A percentile compares a stretch with the other conserved stretches of the same genome.
phyloP scores from a whole-genome alignment of 148 eudicot species.

The Dysphania ambrosioides region DNA sequence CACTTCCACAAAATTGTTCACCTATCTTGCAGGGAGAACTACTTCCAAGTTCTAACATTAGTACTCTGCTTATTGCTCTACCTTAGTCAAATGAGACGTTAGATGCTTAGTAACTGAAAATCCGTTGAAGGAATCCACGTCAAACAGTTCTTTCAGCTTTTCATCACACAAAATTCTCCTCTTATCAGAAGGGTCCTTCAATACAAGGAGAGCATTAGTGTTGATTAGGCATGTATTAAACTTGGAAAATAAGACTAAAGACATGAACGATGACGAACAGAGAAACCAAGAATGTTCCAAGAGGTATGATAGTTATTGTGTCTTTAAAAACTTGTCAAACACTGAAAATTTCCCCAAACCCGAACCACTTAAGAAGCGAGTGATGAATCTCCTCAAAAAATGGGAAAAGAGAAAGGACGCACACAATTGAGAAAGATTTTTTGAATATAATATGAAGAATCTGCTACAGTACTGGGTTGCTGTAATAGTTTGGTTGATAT shows the following conservation, averaged over 20 bases:
- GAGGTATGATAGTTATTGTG: background rate
- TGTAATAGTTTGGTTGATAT: background rate
- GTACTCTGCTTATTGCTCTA: slow-evolving; percentile 19
- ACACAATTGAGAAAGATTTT: background rate
- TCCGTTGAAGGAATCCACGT: slow-evolving; percentile 33
- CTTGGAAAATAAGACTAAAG: too few species aligned
- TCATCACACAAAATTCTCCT: slow-evolving; percentile 39
- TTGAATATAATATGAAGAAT: too few species aligned
- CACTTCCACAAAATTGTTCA: slow-evolving; percentile 31
- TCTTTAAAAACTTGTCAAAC: background rate
- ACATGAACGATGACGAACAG: background rate
- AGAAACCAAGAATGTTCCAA: background rate
- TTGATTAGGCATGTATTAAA: slow-evolving; percentile 7
- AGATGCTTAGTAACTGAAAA: slow-evolving; percentile 39
- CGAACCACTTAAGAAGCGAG: background rate
- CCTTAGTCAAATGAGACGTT: slow-evolving; percentile 35
- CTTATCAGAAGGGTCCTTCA: slow-evolving; percentile 49
- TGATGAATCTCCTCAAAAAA: background rate
- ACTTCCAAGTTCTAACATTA: slow-evolving; percentile 6
- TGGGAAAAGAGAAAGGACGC: background rate
- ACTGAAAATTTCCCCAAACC: background rate
- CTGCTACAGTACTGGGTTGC: background rate
- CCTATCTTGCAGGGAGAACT: slow-evolving; percentile 22
- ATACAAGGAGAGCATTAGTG: slow-evolving; percentile 13
- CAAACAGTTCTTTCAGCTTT: slow-evolving; percentile 39